Percentiles rank a stretch among this genome's conserved stretches.
Conservation (phyloP, 2,329 filamentous ascomycete species). For the Clarireedia paspali region DNA sequence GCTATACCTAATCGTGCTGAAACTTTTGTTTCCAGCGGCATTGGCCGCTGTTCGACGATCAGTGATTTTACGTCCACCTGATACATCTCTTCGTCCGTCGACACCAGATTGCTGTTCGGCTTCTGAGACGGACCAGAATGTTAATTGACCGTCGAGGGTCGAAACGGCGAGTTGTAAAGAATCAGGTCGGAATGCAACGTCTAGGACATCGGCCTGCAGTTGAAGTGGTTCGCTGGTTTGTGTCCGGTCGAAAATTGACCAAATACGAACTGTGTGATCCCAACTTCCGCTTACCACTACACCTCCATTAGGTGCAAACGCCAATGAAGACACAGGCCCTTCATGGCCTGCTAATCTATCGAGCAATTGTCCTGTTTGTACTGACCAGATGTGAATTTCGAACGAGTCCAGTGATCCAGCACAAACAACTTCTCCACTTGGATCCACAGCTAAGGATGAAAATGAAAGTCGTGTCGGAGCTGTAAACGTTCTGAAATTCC, state of each 20-base stretch:
- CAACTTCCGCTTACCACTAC: constrained; percentile 87
- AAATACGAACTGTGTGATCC: constrained; percentile 92
- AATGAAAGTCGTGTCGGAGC: constrained; percentile 87
- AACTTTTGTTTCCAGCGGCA: constrained; percentile 81
- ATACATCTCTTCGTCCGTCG: constrained; percentile 86
- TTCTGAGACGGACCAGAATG: constrained; percentile 89
- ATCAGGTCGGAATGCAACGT: constrained; percentile 81
- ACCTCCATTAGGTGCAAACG: constrained; percentile 81
- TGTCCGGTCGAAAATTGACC: constrained; percentile 89
- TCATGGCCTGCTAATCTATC: constrained; percentile 90
- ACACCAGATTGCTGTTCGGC: constrained; percentile 79
- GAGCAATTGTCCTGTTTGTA: constrained; percentile 91
- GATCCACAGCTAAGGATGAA: constrained; percentile 91
- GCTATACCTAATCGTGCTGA: constrained; percentile 82
- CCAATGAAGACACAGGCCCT: constrained; percentile 80
- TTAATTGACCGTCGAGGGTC: constrained; percentile 86
- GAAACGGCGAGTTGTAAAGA: constrained; percentile 86
- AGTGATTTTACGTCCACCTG: constrained; percentile 79
- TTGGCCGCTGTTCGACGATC: constrained; percentile 91
- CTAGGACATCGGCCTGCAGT: constrained; percentile 82
- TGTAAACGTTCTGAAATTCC: constrained; percentile 96
- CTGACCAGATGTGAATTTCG: constrained; percentile 96
- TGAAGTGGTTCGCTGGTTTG: constrained; percentile 94
- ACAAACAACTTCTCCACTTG: constrained; percentile 91
- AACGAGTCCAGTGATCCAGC: constrained; percentile 94